Evolutionary conservation across 1,284 basidiomycete species (phyloP), one percentile per base, ranked within the genome.

Genomic region (Apiotrichum sp.): DNA sequence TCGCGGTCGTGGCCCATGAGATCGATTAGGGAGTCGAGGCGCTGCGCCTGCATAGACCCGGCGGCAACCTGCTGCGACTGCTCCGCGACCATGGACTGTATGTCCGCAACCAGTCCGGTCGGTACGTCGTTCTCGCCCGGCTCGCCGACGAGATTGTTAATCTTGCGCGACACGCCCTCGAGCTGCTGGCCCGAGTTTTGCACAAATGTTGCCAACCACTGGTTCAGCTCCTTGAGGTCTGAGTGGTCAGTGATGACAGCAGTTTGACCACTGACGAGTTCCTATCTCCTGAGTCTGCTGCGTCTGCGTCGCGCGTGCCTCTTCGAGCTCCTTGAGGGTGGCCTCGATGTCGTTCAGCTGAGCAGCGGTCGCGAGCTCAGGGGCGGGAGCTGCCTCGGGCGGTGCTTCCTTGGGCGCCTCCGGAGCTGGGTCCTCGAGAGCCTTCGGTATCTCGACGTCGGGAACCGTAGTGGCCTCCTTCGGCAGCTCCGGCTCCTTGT

Each of bases 201-300:
- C 41, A 89, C 86, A 68, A 90, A 89, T 3, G 84, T 78, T 63
- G 89, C 88, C 34, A 92, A 80, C 89, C 89, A 92, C 5, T 54
- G 38, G 62, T 77, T 77, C 11, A 78, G 65, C 44, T 75, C 86
- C 47, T 64, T 64, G 6, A 77, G 63, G 56, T 77, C 73, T 76
- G 57, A 4, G 9, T 6, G 22, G 38, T 52, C 16, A 55, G 52
- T n/a, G n/a, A n/a, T n/a, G n/a, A n/a, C n/a, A n/a, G n/a, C n/a
- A n/a, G n/a, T n/a, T n/a, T n/a, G n/a, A n/a, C 5, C 11, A 66
- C 72, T 67, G 51, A 76, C 74, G 73, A 52, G 68, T 58, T 1
- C 69, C 73, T 32, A 77, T 73, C 48, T 75, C 75, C 8, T 67
- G 64, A 10, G 71, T 72, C 50, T 75, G 72, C 53, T 73, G 68